Evolutionary conservation across 148 eudicot species (phyloP).

Genomic region (Heliamphora exappendiculata): DNA sequence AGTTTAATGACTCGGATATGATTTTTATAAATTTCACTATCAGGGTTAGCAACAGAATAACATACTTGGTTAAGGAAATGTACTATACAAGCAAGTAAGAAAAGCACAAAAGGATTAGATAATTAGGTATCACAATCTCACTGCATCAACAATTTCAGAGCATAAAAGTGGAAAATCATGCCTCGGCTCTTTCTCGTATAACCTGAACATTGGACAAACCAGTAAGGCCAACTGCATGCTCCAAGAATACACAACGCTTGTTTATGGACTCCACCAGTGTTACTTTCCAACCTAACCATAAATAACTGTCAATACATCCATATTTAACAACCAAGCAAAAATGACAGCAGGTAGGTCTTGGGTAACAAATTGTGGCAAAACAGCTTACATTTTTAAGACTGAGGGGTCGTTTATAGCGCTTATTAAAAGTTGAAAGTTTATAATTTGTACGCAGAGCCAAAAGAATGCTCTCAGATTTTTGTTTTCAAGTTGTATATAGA

Average conservation of each 20-base stretch:
- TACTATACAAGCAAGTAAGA: neutral
- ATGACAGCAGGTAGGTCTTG: neutral
- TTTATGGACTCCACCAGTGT: slow-evolving; percentile 79
- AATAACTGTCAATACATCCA: neutral
- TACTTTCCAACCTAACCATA: slow-evolving; percentile 60
- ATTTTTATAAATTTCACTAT: neutral
- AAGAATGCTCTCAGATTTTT: no score
- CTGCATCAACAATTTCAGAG: neutral
- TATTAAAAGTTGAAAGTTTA: no score
- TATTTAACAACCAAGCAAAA: neutral
- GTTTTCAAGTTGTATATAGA: no score
- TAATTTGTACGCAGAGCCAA: no score
- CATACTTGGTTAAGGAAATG: neutral
- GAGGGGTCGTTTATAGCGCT: no score
- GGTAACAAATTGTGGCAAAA: neutral
- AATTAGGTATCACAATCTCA: neutral
- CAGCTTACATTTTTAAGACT: neutral
- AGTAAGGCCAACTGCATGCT: slow-evolving; percentile 51
- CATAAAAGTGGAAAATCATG: slow-evolving; percentile 13
- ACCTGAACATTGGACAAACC: slow-evolving; percentile 70
- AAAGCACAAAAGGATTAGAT: neutral
- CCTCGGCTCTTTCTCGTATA: slow-evolving; percentile 92
- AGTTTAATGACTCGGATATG: neutral
- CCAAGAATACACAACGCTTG: slow-evolving; percentile 84
- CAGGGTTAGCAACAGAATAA: neutral